A percentile compares a stretch with the other conserved stretches of the same genome.
Evolutionary conservation across 75 land plant species (phyloP).

Genomic region (Cryptomeria japonica): DNA sequence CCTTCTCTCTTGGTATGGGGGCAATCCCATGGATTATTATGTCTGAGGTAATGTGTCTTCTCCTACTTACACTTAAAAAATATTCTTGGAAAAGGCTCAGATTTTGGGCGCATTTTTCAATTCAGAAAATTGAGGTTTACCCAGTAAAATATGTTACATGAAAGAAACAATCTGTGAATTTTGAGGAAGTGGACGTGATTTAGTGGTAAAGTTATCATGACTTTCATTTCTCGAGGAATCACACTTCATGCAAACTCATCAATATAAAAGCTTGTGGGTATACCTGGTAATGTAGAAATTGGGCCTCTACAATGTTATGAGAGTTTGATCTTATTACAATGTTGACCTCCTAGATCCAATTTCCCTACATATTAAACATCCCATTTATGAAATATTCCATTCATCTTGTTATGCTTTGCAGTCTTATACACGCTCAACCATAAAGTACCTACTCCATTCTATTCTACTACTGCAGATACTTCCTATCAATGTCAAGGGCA

Average conservation of each 20-base stretch:
- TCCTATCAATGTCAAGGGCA: conserved; percentile 72
- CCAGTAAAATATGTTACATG: not conserved
- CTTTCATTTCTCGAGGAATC: conserved; percentile 1
- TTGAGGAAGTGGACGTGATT: not conserved
- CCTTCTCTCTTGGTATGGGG: conserved; percentile 41
- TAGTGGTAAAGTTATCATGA: conserved; percentile 5
- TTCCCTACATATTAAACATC: not conserved
- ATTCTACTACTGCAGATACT: conserved; percentile 52
- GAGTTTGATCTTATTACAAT: not conserved
- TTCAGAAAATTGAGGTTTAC: not conserved
- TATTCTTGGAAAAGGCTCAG: conserved; percentile 2
- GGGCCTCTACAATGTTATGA: not conserved
- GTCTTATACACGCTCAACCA: not conserved
- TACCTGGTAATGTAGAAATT: conserved; percentile 2
- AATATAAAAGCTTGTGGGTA: not conserved
- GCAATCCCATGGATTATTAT: conserved; percentile 53
- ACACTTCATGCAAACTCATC: conserved; percentile 4
- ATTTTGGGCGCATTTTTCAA: not conserved
- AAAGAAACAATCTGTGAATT: not conserved
- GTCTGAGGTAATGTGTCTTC: conserved; percentile 35
- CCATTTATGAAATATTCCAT: not conserved
- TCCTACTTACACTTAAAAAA: not conserved
- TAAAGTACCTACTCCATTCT: not conserved
- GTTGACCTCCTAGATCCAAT: not conserved
- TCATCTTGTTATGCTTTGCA: not conserved